These are phyloP conservation scores for Colletotrichum scovillei DNA, from an alignment of 2,329 filamentous ascomycete species.

Conservation along the genomic window DNA sequence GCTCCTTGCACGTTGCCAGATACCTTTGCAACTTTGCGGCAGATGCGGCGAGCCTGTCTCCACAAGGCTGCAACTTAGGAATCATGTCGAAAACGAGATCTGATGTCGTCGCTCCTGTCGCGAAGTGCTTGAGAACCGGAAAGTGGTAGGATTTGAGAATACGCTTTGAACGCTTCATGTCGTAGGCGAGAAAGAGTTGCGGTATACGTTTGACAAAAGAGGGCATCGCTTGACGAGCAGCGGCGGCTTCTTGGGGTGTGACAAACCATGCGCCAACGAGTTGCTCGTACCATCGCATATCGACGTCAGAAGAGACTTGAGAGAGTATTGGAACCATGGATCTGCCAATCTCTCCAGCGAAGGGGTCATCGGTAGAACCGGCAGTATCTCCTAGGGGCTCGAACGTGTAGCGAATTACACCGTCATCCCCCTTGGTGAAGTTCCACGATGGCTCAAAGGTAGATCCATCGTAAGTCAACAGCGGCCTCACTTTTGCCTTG, in stretches of 20 bases:
- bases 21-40: conserved; percentile 37
- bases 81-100: conserved; percentile 38
- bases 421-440: conserved; percentile 20
- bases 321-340: conserved; percentile 22
- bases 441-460: conserved; percentile 29
- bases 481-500: conserved; percentile 11
- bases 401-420: conserved; percentile 22
- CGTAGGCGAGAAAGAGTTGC: conserved; percentile 39
- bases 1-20: conserved; percentile 29
- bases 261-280: conserved; percentile 18
- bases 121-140: conserved; percentile 39
- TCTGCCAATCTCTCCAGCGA: conserved; percentile 11
- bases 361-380: conserved; percentile 19
- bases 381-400: conserved; percentile 22
- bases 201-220: conserved; percentile 31
- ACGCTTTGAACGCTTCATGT: conserved; percentile 37
- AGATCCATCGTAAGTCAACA: conserved; percentile 27
- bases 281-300: conserved; percentile 31
- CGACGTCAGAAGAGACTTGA: conserved; percentile 17
- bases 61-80: conserved; percentile 30
- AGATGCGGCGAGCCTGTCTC: conserved; percentile 26
- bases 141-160: conserved; percentile 40
- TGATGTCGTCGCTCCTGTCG: conserved; percentile 34
- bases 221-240: conserved; percentile 9
- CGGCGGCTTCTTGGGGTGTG: conserved; percentile 8